Base-by-base conservation (phyloP, 176 grass and related monocot genomes). In the Musa acuminata region DNA sequence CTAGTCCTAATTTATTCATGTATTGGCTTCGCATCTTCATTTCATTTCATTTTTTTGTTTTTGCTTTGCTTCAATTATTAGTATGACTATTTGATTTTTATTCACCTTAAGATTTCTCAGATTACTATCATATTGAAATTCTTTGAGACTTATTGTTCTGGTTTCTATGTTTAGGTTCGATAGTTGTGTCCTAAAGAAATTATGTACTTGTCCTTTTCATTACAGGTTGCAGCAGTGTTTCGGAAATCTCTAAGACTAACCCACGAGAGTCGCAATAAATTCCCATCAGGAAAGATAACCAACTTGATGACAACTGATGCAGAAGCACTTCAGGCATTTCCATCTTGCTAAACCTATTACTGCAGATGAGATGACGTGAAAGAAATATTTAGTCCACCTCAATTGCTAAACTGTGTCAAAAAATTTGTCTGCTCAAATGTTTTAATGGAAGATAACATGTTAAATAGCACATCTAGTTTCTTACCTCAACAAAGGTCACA, bases 291-390 rank as follows among this genome's bases (percentile, higher is more conserved):
- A 77, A 94, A 89, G 76, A 99, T 99, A 78, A 99, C 95, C 20
- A 99, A 99, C 81, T 87, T 99, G 84, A 99, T 99, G 82, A 91
- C 95, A 78, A 99, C 90, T 64, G 95, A 99, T n/a, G 48, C 90
- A 0, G 95, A 99, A 81, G 68, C 95, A 82, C 95, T 99, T 82
- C 95, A 99, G 95, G 95, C 89, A 74, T 21, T 27, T 55, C 64
- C 11, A 43, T 43, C 63, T 78, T 73, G n/a, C 13, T 79, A 52
- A 63, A 72, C 8, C 11, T 29, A 13, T 23, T 13, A 26, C 19
- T 70, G 13, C 51, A 73, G 25, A 53, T 77, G 59, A 70, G 9
- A 50, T 50, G 12, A 64, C 21, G 25, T 73, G 75, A 58, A 79
- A 81, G 43, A 19, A 54, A 62, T 51, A 43, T 43, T 35, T 50